Base-by-base conservation (phyloP, 768 basidiomycete species). In the Suillus occidentalis region DNA sequence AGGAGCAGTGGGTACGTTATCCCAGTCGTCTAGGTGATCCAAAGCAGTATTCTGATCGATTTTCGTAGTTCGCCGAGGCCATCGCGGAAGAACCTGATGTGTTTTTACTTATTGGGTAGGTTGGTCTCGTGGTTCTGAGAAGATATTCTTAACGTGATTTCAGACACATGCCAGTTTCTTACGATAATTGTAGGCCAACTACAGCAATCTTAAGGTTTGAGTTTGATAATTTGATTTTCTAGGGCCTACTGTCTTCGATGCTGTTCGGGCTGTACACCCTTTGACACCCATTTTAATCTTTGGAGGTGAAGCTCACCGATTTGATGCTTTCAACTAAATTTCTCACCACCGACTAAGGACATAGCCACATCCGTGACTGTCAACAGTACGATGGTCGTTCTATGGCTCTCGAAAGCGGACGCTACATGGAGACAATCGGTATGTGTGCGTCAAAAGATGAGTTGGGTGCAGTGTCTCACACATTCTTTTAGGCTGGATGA, bases 361-460 rank as follows among this genome's bases (percentile, higher is more conserved):
- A 94, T 68, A 82, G 84, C 0, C 91, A 94, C 73, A 89, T 93
- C 64, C 87, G 93, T 50, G 91, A 94, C 71, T 95, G 93, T 76
- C 69, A 86, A 83, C 77, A 75, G 83, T 83, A 62, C 52, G 94
- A 95, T 74, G 84, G 83, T 4, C 83, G 89, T n/a, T 88, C 89
- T 0, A 92, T 95, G 81, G 81, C 89, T 2, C 73, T 95, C 66
- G 91, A 94, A 71, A 90, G 92, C 67, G 91, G 95, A 20, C 81
- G 93, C 28, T 97, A 96, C 73, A 91, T 97, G 89, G 95, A 97
- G 78, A 97, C 95, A 12, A 80, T 96, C 62, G 94, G 92, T 90
- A 58, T 14, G 84, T 60, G 14, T 13, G 18, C 22, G 47, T 36
- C 34, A 36, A 4, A 31, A 25, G 2, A 22, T 31, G n/a, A 12